Percentiles rank a stretch among this genome's conserved stretches.
Evolutionary conservation across 2,329 filamentous ascomycete species (phyloP).

Genomic region (Ceratocystis papillata): DNA sequence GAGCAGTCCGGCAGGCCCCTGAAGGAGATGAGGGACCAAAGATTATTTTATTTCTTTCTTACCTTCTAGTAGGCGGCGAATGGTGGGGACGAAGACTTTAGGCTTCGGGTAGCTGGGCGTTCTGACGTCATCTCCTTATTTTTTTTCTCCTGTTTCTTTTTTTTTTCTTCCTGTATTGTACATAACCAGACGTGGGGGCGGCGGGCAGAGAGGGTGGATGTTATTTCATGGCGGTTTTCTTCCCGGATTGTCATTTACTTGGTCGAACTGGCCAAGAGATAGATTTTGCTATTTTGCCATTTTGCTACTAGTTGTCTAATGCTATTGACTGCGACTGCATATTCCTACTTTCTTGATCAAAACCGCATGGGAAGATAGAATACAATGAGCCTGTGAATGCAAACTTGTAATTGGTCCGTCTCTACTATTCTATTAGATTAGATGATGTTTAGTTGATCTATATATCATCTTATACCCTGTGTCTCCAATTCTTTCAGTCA

Average conservation of each 20-base stretch:
- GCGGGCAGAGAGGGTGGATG: background rate
- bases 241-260: background rate
- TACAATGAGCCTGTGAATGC: background rate
- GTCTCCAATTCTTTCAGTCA: background rate
- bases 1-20: conserved; percentile 32
- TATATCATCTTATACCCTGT: background rate
- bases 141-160: conserved; percentile 15
- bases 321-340: conserved; percentile 1
- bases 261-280: background rate
- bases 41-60: conserved; percentile 6
- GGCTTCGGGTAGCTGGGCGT: conserved; percentile 5
- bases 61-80: background rate
- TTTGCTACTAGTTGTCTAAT: conserved; percentile 1
- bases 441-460: background rate
- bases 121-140: conserved; percentile 8
- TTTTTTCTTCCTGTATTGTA: conserved; percentile 12
- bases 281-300: conserved; percentile 8
- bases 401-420: background rate
- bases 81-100: background rate
- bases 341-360: background rate
- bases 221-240: background rate
- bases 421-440: background rate
- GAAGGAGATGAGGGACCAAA: background rate
- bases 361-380: background rate
- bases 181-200: background rate